phyloP scores from a whole-genome alignment of 2,329 filamentous ascomycete species.

The Botrytis aclada region DNA sequence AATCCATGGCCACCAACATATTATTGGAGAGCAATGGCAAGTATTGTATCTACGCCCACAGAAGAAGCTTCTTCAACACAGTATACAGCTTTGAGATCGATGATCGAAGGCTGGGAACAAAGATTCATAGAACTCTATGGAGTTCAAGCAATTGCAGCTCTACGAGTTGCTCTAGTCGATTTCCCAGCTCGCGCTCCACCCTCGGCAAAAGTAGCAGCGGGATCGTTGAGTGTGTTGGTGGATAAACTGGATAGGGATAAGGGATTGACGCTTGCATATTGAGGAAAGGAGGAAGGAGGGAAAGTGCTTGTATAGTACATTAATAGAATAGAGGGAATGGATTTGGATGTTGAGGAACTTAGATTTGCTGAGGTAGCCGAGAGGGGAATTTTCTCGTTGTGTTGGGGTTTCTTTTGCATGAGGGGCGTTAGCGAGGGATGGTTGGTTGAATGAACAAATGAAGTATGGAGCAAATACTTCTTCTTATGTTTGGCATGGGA shows the following conservation, averaged over 20 bases:
- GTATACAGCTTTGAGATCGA: constrained; percentile 64
- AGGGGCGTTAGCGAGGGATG: not conserved
- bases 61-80: constrained; percentile 70
- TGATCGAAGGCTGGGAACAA: constrained; percentile 70
- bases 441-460: no score
- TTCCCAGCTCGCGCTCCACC: constrained; percentile 51
- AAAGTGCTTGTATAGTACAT: not conserved
- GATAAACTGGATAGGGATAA: constrained; percentile 21
- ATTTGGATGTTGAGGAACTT: not conserved
- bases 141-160: constrained; percentile 65
- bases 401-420: not conserved
- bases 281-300: not conserved
- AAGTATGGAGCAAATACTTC: not conserved
- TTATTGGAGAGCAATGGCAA: constrained; percentile 78
- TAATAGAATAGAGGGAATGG: not conserved
- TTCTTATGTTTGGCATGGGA: not conserved
- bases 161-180: constrained; percentile 70
- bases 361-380: not conserved
- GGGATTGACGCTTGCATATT: constrained; percentile 13
- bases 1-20: constrained; percentile 76
- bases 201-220: constrained; percentile 6
- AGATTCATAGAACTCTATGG: constrained; percentile 82
- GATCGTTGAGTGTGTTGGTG: constrained; percentile 15
- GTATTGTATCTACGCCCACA: constrained; percentile 71
- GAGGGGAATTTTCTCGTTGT: not conserved